Percentiles rank a stretch among this genome's conserved stretches.
Evolutionary conservation across 148 eudicot species (phyloP).

Genomic region (Vaccinium myrtillus): DNA sequence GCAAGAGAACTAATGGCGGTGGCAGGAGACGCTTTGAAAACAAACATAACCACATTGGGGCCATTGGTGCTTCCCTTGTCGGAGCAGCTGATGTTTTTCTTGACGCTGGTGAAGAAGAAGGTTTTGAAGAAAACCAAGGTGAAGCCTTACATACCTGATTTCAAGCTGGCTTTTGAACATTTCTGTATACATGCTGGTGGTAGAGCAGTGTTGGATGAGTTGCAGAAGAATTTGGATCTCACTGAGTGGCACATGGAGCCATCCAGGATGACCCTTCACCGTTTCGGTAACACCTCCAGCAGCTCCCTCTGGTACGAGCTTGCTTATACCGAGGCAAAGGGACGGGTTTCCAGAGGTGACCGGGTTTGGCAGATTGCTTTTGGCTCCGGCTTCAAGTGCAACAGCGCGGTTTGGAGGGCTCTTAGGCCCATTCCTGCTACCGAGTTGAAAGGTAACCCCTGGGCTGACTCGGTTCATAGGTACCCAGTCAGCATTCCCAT

Average conservation of each 20-base stretch:
- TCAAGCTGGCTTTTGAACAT: slow-evolving; percentile 78
- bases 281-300: slow-evolving; percentile 88
- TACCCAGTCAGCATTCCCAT: slow-evolving; percentile 58
- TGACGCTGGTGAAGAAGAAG: slow-evolving; percentile 57
- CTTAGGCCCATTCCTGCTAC: slow-evolving; percentile 42
- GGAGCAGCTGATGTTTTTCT: slow-evolving; percentile 65
- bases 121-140: slow-evolving; percentile 47
- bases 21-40: slow-evolving; percentile 79
- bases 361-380: slow-evolving; percentile 90
- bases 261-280: slow-evolving; percentile 76
- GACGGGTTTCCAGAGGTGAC: slow-evolving; percentile 59
- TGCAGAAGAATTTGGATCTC: slow-evolving; percentile 61
- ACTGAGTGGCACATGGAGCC: slow-evolving; percentile 87
- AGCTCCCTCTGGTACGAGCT: slow-evolving; percentile 83
- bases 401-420: slow-evolving; percentile 84
- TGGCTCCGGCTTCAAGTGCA: slow-evolving; percentile 92
- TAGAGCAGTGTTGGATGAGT: slow-evolving; percentile 64
- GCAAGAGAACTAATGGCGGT: slow-evolving; percentile 82
- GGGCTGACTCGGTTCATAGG: slow-evolving; percentile 53
- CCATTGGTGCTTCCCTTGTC: slow-evolving; percentile 70
- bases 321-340: slow-evolving; percentile 70
- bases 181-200: slow-evolving; percentile 86
- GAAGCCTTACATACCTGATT: slow-evolving; percentile 81
- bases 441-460: slow-evolving; percentile 51
- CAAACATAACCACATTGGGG: slow-evolving; percentile 77